Evolutionary conservation across 495 filamentous ascomycete genomes (phyloP).

Genomic region (Thozetella sp.): DNA sequence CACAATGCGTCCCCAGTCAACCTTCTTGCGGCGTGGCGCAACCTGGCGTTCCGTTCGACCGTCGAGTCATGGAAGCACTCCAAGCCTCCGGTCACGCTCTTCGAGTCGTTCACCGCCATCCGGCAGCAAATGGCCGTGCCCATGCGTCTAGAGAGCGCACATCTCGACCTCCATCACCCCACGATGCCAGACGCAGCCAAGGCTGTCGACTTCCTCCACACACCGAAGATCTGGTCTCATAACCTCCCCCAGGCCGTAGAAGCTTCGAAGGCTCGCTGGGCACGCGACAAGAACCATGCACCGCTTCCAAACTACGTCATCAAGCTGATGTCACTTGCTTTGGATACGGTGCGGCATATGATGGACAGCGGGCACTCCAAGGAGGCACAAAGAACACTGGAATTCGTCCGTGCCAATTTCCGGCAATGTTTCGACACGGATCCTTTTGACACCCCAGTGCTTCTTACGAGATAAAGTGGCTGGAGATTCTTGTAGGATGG

Average conservation of each 20-base stretch:
- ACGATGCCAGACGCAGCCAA: slow-evolving; percentile 28
- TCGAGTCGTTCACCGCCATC: slow-evolving; percentile 39
- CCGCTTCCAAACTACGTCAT: not conserved
- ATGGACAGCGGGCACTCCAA: slow-evolving; percentile 8
- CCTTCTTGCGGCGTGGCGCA: slow-evolving; percentile 24
- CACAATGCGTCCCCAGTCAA: not conserved
- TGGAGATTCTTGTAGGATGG: too few species aligned
- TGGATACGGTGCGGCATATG: slow-evolving; percentile 27
- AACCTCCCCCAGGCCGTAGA: not conserved
- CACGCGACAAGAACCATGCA: not conserved
- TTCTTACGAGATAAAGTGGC: not conserved
- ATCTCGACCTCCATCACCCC: slow-evolving; percentile 44
- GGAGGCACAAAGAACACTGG: slow-evolving; percentile 16
- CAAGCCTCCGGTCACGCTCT: slow-evolving; percentile 29
- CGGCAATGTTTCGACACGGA: not conserved
- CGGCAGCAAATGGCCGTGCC: slow-evolving; percentile 11
- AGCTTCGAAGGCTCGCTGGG: not conserved
- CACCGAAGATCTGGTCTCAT: slow-evolving; percentile 5
- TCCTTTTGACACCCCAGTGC: not conserved
- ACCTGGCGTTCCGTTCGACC: slow-evolving; percentile 33
- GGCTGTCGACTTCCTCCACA: slow-evolving; percentile 30
- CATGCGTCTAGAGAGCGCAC: slow-evolving; percentile 26
- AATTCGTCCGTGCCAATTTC: slow-evolving; percentile 11
- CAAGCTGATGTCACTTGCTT: slow-evolving; percentile 12
- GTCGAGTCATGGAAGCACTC: slow-evolving; percentile 23